Conservation (phyloP, 2,329 filamentous ascomycete species). For the Setomelanomma holmii region DNA sequence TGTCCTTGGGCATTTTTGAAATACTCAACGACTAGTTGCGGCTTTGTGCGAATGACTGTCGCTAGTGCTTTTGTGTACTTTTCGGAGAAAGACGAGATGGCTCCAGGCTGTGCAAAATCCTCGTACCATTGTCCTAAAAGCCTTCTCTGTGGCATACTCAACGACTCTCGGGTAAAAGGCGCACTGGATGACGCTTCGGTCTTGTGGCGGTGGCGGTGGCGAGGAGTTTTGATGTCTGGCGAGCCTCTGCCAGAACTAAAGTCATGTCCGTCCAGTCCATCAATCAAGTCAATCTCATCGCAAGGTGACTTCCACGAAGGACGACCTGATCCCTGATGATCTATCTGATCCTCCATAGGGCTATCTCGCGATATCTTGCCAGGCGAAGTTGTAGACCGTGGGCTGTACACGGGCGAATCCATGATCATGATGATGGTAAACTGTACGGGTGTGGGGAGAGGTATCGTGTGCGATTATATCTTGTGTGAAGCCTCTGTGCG, state of each 20-base stretch:
- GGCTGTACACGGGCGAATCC: background rate
- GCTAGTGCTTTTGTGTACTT: slow-evolving; percentile 22
- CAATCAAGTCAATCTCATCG: background rate
- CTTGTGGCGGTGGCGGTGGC: too few species aligned
- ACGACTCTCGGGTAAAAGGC: background rate
- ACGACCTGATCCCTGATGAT: too few species aligned
- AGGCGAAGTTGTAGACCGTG: background rate
- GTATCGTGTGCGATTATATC: too few species aligned
- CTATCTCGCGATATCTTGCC: background rate
- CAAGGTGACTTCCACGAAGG: background rate
- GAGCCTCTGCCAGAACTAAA: background rate
- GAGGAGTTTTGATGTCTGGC: too few species aligned
- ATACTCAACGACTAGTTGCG: slow-evolving; percentile 22
- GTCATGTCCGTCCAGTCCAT: background rate
- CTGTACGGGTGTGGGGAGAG: background rate
- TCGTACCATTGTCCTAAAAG: slow-evolving; percentile 23
- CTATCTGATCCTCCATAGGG: background rate
- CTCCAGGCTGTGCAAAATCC: slow-evolving; percentile 8
- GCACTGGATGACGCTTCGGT: background rate
- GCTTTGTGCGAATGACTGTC: slow-evolving; percentile 13
- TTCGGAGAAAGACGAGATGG: background rate
- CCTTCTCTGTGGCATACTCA: slow-evolving; percentile 15
- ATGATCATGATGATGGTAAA: background rate
- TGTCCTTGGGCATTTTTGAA: slow-evolving; percentile 17
- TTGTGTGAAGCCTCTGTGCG: too few species aligned